phyloP scores from a whole-genome alignment of 148 eudicot species.

The Amaranthus palmeri region DNA sequence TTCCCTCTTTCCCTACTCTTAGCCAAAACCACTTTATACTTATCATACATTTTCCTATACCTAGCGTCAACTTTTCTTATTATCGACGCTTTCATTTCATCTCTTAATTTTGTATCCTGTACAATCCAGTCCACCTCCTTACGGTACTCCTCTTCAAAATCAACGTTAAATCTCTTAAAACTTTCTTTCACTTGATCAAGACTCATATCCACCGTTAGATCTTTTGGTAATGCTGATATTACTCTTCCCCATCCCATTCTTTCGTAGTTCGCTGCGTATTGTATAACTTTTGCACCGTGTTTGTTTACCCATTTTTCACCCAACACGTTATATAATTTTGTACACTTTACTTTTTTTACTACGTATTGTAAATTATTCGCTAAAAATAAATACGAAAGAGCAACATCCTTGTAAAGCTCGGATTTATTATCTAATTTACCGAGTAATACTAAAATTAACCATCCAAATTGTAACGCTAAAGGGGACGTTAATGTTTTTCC shows the following conservation, averaged over 20 bases:
- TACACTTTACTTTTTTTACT: conserved; percentile 40
- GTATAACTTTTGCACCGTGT: conserved; percentile 44
- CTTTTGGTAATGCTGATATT: conserved; percentile 30
- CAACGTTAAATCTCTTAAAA: conserved; percentile 48
- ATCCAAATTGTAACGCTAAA: conserved; percentile 42
- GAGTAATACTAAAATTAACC: conserved; percentile 58
- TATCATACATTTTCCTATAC: conserved; percentile 48
- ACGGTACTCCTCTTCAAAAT: conserved; percentile 51
- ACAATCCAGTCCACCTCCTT: conserved; percentile 55
- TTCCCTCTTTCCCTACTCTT: conserved; percentile 28
- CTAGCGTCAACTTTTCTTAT: conserved; percentile 33
- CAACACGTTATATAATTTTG: conserved; percentile 43
- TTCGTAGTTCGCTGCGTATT: conserved; percentile 59
- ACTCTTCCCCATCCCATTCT: conserved; percentile 65
- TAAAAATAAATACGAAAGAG: conserved; percentile 60
- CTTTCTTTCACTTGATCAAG: conserved; percentile 40
- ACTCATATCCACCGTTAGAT: conserved; percentile 32
- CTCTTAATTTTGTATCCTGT: conserved; percentile 55
- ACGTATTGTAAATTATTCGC: conserved; percentile 70
- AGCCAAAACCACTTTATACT: conserved; percentile 18
- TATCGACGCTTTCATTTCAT: conserved; percentile 50
- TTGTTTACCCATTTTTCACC: conserved; percentile 68
- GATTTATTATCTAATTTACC: conserved; percentile 65
- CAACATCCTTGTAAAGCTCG: conserved; percentile 55
- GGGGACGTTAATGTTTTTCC: conserved; percentile 27